Base-by-base conservation (phyloP, 2,329 filamentous ascomycete species). In the Didymella segeticola region DNA sequence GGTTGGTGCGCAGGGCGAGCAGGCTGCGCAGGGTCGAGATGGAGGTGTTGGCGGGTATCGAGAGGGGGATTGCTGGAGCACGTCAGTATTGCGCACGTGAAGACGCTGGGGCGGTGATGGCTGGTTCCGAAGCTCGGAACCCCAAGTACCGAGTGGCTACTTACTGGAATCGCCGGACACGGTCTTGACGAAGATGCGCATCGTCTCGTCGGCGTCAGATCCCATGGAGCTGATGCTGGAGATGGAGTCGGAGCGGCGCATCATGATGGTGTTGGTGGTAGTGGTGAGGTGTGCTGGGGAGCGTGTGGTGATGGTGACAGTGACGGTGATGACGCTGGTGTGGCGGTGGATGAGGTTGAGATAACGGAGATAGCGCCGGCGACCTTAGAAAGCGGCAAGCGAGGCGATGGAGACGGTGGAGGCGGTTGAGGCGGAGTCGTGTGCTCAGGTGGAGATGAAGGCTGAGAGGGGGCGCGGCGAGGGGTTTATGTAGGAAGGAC, bases 121-220 rank as follows among this genome's bases (percentile, higher is more conserved):
- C 57, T 57, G 60, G 39, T 54, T 54, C 51, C 51, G 51, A 54
- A 26, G 27, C 2, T 54, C 51, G 51, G 66, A 68, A 67, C 53
- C 19, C 23, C 27, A 33, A 10, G 33, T 41, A 23, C 33, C 43
- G 42, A 48, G 27, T 47, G 33, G 37, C 37, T 31, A 75, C 82
- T 72, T 77, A 86, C 84, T 86, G 71, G 58, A 64, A 30, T 80
- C 78, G 62, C 83, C 83, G 29, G 80, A 77, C 43, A 84, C 74
- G 67, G 80, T 81, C 75, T 84, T 85, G 72, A 86, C 79, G 73
- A 86, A 86, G 73, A 86, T 83, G 69, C 84, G 82, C 76, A 85
- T 84, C 31, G 78, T 83, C 45, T 82, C 78, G 41, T 82, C 77
- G 42, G 73, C 66, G 53, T 82, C 79, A 39, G 73, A 74, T 56